Evolutionary conservation across 192 early-diverging fungal genomes (phyloP).

Genomic region (Pecoramyces ruminantium): DNA sequence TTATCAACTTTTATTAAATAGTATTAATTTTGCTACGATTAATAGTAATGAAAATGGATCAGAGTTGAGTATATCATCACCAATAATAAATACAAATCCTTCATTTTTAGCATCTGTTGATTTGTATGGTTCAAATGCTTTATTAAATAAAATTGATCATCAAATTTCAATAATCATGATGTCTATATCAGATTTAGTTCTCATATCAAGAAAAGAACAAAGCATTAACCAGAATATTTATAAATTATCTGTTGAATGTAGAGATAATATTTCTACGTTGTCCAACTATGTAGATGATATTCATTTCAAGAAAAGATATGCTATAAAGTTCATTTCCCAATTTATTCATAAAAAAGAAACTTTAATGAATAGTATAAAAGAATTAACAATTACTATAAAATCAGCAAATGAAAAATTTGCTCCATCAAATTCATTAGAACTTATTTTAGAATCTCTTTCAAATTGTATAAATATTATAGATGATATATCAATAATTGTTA

Average conservation of each 20-base stretch:
- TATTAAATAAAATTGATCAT: background rate
- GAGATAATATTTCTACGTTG: background rate
- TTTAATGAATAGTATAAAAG: background rate
- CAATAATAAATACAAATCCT: background rate
- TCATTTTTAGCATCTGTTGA: background rate
- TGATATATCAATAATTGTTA: background rate
- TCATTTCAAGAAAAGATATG: background rate
- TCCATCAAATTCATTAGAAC: background rate
- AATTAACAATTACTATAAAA: background rate
- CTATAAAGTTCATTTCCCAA: background rate
- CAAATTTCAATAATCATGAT: background rate
- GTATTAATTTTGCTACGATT: background rate
- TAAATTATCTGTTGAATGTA: background rate
- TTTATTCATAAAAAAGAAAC: background rate
- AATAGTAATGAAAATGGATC: background rate
- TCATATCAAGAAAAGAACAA: background rate
- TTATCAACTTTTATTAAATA: background rate
- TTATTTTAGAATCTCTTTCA: background rate
- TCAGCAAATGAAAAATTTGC: background rate
- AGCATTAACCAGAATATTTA: background rate
- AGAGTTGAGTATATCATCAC: background rate
- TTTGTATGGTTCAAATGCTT: background rate
- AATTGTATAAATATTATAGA: background rate
- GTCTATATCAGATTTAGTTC: background rate
- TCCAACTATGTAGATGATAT: background rate